Percentiles rank a stretch among this genome's conserved stretches.
Conservation (phyloP, 768 basidiomycete species). For the Tubosaeta brunneosetosa region DNA sequence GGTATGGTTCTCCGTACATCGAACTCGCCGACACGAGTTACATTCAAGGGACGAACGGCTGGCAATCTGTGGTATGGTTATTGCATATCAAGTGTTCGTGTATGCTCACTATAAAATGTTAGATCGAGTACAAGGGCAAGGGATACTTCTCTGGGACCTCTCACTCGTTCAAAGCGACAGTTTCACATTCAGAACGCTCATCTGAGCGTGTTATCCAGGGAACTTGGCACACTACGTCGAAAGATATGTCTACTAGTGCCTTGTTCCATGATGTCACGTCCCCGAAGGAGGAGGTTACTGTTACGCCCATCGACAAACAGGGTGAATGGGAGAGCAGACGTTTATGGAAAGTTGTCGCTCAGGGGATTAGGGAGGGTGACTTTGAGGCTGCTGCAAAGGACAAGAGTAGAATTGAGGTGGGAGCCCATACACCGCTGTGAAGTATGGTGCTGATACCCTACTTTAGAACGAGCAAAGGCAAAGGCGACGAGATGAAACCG, state of each 20-base stretch:
- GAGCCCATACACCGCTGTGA: background rate
- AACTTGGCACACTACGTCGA: constrained; percentile 71
- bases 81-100: background rate
- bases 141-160: constrained; percentile 94
- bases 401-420: constrained; percentile 88
- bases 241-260: constrained; percentile 40
- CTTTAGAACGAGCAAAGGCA: constrained; percentile 88
- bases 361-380: constrained; percentile 87
- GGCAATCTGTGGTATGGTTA: constrained; percentile 43
- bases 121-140: constrained; percentile 93
- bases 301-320: constrained; percentile 56
- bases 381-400: constrained; percentile 87
- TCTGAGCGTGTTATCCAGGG: constrained; percentile 64
- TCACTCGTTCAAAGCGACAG: constrained; percentile 84
- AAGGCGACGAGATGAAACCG: constrained; percentile 73
- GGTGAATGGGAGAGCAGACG: constrained; percentile 83
- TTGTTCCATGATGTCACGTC: constrained; percentile 74
- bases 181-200: constrained; percentile 48
- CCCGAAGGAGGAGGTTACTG: constrained; percentile 71
- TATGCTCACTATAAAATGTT: constrained; percentile 36
- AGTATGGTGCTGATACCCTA: background rate
- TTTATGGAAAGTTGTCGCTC: constrained; percentile 82
- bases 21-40: constrained; percentile 81
- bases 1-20: constrained; percentile 89
- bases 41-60: constrained; percentile 68